Base-by-base conservation (phyloP, 345 rosid genomes). In the Psidium guajava region DNA sequence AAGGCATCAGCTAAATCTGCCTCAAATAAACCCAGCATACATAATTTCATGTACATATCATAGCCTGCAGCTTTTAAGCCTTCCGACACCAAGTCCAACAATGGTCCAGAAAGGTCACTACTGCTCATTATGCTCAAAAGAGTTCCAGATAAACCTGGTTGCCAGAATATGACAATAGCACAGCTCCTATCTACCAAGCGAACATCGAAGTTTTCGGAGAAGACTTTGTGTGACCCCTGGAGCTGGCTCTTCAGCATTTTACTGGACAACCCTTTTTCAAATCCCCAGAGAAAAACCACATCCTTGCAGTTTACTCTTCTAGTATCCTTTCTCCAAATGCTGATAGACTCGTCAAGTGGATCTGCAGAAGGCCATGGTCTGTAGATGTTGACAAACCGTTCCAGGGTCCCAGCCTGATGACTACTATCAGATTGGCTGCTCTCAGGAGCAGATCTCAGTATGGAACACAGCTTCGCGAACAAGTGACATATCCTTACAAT, bases 271-370 rank as follows among this genome's bases (percentile, higher is more conserved):
- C 89, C 82, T 50, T 87, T 87, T 64, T 82, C 77, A 49, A 94
- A 91, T 44, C 98, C 98, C 97, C 98, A 95, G 73, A 97, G 75
- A 93, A 97, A 95, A 84, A 94, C 95, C 85, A 95, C 81, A 87
- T 97, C 90, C 77, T 91, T 87, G 40, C 95, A 92, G 87, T 91
- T 91, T 59, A 93, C 94, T 89, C 89, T 92, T 85, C 88, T 88
- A 25, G 88, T 59, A 89, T 88, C 93, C 86, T 89, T 91, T 69
- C 91, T 89, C 97, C 93, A 94, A 75, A 95, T 87, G 89, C 90
- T 89, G 83, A 94, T 87, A 61, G 92, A 92, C 84, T 81, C 93
- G 82, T 92, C 90, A 27, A 49, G 61, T 74, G 89, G 69, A 81
- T 91, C 92, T 54, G 61, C 87, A 75, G 83, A 82, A 58, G 73